Evolutionary conservation across 148 eudicot species (phyloP).

Genomic region (Suaeda aralocaspica): DNA sequence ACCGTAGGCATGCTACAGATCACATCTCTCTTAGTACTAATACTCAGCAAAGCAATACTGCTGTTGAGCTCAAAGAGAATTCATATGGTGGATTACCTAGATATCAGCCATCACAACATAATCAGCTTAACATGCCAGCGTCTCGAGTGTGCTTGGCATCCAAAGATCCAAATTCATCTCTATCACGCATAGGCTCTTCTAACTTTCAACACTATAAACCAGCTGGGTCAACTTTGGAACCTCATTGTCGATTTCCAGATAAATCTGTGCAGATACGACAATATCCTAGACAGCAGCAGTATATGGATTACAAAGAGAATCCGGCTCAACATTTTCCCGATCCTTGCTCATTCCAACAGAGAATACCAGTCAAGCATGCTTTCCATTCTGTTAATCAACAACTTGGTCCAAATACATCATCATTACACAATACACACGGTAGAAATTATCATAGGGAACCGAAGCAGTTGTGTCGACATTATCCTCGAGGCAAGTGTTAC

Average conservation of each 20-base stretch:
- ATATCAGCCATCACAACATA: not conserved
- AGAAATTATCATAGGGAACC: conserved; percentile 15
- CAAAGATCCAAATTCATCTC: conserved; percentile 6
- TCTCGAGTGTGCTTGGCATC: not conserved
- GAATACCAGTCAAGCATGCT: not conserved
- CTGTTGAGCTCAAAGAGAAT: conserved; percentile 11
- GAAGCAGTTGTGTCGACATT: conserved; percentile 20
- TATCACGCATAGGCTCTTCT: not conserved
- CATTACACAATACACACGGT: not conserved
- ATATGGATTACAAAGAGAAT: no score
- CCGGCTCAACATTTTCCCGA: no score
- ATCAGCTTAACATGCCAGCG: not conserved
- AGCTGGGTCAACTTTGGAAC: not conserved
- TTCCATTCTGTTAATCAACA: not conserved
- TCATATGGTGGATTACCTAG: not conserved
- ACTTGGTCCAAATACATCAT: not conserved
- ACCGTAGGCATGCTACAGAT: conserved; percentile 8
- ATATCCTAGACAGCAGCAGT: conserved; percentile 1
- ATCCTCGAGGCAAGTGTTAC: conserved; percentile 28
- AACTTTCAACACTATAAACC: not conserved
- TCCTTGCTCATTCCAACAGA: conserved; percentile 1
- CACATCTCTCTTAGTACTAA: not conserved
- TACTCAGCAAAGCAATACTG: not conserved
- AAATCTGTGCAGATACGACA: not conserved
- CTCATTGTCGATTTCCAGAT: conserved; percentile 1